These are phyloP conservation scores for Chrysoporthe austroafricana DNA, from an alignment of 2,329 filamentous ascomycete species.

Conservation along the genomic window DNA sequence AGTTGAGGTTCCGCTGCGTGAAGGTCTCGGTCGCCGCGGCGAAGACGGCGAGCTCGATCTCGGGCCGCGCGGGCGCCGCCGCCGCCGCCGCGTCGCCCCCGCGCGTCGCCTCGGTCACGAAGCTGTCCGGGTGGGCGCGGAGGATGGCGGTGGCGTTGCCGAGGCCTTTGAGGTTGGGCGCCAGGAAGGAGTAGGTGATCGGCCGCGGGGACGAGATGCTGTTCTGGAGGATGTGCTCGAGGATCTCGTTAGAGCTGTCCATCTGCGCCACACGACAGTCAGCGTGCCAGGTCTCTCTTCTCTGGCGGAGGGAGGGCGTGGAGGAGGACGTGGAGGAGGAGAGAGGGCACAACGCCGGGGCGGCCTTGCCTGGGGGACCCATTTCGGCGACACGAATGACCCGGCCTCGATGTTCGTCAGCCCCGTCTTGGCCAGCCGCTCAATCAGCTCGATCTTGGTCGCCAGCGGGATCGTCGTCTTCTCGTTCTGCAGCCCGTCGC, in stretches of 20 bases:
- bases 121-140: slow-evolving; percentile 52
- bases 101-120: slow-evolving; percentile 54
- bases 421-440: slow-evolving; percentile 69
- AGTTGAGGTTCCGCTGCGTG: slow-evolving; percentile 81
- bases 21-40: slow-evolving; percentile 82
- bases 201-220: slow-evolving; percentile 57
- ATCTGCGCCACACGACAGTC: slow-evolving; percentile 54
- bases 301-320: background rate
- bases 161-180: slow-evolving; percentile 76
- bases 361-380: slow-evolving; percentile 72
- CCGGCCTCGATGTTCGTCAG: slow-evolving; percentile 77
- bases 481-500: slow-evolving; percentile 88
- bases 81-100: too few species aligned
- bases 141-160: slow-evolving; percentile 63
- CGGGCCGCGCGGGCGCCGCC: slow-evolving; percentile 41
- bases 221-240: slow-evolving; percentile 66
- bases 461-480: slow-evolving; percentile 69
- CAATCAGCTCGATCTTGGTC: slow-evolving; percentile 78
- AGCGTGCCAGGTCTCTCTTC: slow-evolving; percentile 4
- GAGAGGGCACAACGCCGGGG: background rate
- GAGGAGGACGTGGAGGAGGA: background rate
- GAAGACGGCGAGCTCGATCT: slow-evolving; percentile 77
- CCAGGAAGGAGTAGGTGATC: slow-evolving; percentile 79
- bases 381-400: slow-evolving; percentile 82
- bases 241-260: slow-evolving; percentile 76